Conservation (phyloP, 306 rosid genomes). For the Glycyrrhiza uralensis region DNA sequence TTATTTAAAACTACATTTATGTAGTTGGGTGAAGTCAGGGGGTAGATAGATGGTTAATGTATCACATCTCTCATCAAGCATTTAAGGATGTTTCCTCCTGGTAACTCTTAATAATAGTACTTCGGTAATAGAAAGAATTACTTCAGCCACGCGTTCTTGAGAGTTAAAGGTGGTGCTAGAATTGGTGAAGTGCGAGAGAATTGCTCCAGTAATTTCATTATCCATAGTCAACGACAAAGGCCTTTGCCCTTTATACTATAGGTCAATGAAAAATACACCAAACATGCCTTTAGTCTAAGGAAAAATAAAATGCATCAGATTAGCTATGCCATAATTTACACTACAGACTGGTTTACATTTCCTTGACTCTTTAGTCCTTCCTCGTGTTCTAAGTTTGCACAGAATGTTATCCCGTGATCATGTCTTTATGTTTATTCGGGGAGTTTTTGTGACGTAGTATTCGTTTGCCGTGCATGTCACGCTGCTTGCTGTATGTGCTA, state of each 20-base stretch:
- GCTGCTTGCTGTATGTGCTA: too few species aligned
- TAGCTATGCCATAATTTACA: background rate
- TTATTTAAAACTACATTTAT: conserved; percentile 62
- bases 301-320: background rate
- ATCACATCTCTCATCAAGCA: conserved; percentile 11
- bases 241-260: too few species aligned
- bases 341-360: too few species aligned
- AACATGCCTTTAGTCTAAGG: too few species aligned
- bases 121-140: background rate
- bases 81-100: conserved; percentile 24
- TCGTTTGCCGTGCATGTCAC: background rate
- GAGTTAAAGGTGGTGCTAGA: background rate
- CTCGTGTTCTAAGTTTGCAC: background rate
- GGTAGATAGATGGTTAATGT: conserved; percentile 35
- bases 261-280: too few species aligned
- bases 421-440: background rate
- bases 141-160: background rate
- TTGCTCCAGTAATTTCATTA: background rate
- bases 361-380: background rate
- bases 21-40: conserved; percentile 64
- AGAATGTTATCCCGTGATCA: background rate
- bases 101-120: background rate
- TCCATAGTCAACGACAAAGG: background rate
- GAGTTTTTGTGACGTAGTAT: background rate
- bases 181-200: background rate